A percentile compares a stretch with the other conserved stretches of the same genome.
phyloP scores from a whole-genome alignment of 495 filamentous ascomycete species.

The Symbiotaphrina buchneri region DNA sequence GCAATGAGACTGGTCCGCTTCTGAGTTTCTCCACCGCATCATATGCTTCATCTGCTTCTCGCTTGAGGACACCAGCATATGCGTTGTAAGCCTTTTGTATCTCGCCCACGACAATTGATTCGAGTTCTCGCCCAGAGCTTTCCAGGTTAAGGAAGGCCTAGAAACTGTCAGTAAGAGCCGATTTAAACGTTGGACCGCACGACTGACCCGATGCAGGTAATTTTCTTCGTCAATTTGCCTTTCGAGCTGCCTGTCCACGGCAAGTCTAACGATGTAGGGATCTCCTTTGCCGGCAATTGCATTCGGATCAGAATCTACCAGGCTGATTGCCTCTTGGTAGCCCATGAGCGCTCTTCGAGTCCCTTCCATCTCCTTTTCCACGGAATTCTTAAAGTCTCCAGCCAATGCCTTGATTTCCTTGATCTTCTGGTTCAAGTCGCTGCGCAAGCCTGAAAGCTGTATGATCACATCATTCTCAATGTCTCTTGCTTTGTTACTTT shows the following conservation, averaged over 20 bases:
- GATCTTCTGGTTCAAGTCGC: slow-evolving; percentile 81
- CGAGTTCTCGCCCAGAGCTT: slow-evolving; percentile 79
- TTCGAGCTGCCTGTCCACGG: slow-evolving; percentile 72
- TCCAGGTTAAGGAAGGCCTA: slow-evolving; percentile 91
- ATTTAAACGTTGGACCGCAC: neutral
- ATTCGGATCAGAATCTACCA: slow-evolving; percentile 53
- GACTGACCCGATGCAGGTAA: slow-evolving; percentile 67
- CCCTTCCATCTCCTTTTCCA: slow-evolving; percentile 55
- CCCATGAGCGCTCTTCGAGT: slow-evolving; percentile 49
- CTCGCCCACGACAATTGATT: slow-evolving; percentile 87
- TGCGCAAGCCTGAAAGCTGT: slow-evolving; percentile 63
- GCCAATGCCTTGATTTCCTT: slow-evolving; percentile 90
- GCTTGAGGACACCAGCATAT: slow-evolving; percentile 69
- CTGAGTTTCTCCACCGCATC: slow-evolving; percentile 61
- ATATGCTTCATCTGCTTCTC: slow-evolving; percentile 67
- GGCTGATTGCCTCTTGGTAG: slow-evolving; percentile 57
- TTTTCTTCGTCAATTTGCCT: slow-evolving; percentile 93
- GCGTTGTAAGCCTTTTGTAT: slow-evolving; percentile 95
- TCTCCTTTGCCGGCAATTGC: slow-evolving; percentile 66
- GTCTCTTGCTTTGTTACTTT: slow-evolving; percentile 74
- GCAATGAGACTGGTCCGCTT: slow-evolving; percentile 66
- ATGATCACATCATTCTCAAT: slow-evolving; percentile 81
- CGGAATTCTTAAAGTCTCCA: slow-evolving; percentile 82
- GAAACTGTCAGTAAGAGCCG: slow-evolving; percentile 10
- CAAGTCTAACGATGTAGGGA: slow-evolving; percentile 66